Evolutionary conservation across 768 basidiomycete species (phyloP).

Genomic region (Fibroporia radiculosa): DNA sequence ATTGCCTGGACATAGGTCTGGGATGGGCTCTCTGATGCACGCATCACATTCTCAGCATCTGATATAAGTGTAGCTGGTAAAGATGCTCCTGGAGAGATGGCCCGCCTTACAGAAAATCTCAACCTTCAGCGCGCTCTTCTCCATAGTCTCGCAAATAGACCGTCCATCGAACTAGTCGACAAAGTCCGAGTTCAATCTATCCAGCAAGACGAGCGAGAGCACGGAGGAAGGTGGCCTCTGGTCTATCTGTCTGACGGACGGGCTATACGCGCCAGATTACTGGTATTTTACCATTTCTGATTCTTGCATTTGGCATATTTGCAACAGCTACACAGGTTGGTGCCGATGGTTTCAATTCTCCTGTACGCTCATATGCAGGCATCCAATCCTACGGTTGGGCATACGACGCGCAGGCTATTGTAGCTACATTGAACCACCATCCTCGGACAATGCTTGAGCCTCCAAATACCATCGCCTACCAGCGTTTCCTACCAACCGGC

Average conservation of each 20-base stretch:
- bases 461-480: slow-evolving; percentile 79
- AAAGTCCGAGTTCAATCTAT: slow-evolving; percentile 72
- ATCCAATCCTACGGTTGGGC: slow-evolving; percentile 89
- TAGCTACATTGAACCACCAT: slow-evolving; percentile 77
- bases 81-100: slow-evolving; percentile 45
- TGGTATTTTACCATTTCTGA: too few species aligned
- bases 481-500: slow-evolving; percentile 90
- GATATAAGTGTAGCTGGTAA: slow-evolving; percentile 28
- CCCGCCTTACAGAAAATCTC: slow-evolving; percentile 83
- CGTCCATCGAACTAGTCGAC: slow-evolving; percentile 58
- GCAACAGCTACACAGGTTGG: slow-evolving; percentile 57
- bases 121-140: slow-evolving; percentile 88
- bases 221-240: slow-evolving; percentile 74
- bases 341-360: slow-evolving; percentile 93
- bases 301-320: slow-evolving; percentile 17
- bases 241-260: slow-evolving; percentile 65
- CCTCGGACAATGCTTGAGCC: slow-evolving; percentile 54
- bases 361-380: slow-evolving; percentile 78
- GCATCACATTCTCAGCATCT: slow-evolving; percentile 61
- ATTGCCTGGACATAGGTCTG: slow-evolving; percentile 51
- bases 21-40: slow-evolving; percentile 83
- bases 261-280: slow-evolving; percentile 60
- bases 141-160: slow-evolving; percentile 44
- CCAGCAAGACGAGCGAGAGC: slow-evolving; percentile 34
- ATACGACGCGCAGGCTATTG: slow-evolving; percentile 84